Conservation (phyloP, 2,329 filamentous ascomycete species). For the Colletotrichum sp. region DNA sequence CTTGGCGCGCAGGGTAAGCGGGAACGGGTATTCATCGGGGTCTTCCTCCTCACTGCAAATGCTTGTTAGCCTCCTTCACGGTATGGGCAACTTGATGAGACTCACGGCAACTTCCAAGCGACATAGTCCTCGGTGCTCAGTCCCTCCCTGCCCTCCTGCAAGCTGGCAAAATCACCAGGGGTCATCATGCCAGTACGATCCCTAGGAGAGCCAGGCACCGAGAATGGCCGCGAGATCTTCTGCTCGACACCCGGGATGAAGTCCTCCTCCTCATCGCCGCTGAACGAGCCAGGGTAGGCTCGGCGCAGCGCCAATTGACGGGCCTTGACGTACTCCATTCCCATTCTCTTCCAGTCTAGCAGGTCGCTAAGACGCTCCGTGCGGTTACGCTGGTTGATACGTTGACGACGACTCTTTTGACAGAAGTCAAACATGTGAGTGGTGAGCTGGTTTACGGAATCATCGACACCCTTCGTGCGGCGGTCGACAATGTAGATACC, state of each 20-base stretch:
- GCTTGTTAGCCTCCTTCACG: conserved; percentile 31
- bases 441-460: conserved; percentile 94
- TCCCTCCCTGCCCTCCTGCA: conserved; percentile 93
- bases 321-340: conserved; percentile 98
- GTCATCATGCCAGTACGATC: conserved; percentile 98
- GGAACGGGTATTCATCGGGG: conserved; percentile 71
- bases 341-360: conserved; percentile 99
- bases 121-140: conserved; percentile 97
- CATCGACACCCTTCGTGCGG: conserved; percentile 92
- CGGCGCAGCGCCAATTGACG: conserved; percentile 88
- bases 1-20: conserved; percentile 62
- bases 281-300: conserved; percentile 89
- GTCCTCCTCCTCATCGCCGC: conserved; percentile 80
- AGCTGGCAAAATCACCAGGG: conserved; percentile 93
- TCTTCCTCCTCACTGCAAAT: conserved; percentile 85
- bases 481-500: conserved; percentile 99
- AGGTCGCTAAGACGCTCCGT: conserved; percentile 95
- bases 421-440: conserved; percentile 94
- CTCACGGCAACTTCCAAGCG: conserved; percentile 97
- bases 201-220: conserved; percentile 89
- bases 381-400: conserved; percentile 97
- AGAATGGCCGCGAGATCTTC: conserved; percentile 94
- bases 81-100: conserved; percentile 34
- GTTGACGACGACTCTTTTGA: conserved; percentile 90
- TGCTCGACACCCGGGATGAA: conserved; percentile 92